Evolutionary conservation across 176 grass and related monocot genomes (phyloP), one percentile per base, ranked within the genome.

Genomic region (Musa schizocarpa): DNA sequence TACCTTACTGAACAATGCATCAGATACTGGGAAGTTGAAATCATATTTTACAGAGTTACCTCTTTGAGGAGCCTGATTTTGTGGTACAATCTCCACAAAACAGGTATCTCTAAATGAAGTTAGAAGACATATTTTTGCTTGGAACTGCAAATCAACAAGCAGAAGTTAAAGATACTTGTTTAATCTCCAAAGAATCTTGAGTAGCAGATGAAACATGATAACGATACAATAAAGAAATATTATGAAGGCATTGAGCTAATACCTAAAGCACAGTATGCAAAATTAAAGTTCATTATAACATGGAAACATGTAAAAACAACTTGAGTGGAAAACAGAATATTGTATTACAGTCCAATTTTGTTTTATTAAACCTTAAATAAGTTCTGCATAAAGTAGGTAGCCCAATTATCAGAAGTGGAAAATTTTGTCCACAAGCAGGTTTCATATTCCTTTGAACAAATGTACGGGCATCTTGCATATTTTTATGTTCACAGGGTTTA

Each of bases 81-180:
- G 95, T 64, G 95, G 95, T 86, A 82, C 63, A 74, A 99, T 94
- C 88, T 94, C 90, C 71, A 99, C 78, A 73, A 99, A 99, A 84
- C 91, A 99, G 16, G 91, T 99, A 81, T 99, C 91, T 87, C 95
- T 88, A 63, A 99, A 99, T 79, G 95, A 99, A 74, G 95, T 99
- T 80, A 99, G 81, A 83, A 99, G 91, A 79, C 95, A 92, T 74
- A 99, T 94, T 76, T 94, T 99, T 6, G 91, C 95, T 76, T 78
- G 84, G 92, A 99, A 99, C 95, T 99, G 95, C 52, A 73, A 81
- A 79, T 68, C 4, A 69, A 86, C 72, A 69, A 52, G 13, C 76
- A 85, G 83, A 62, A 14, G 74, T 83, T 85, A 78, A 0, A 34
- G 2, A 9, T 58, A 13, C 62, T 72, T 53, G 14, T 82, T 79